Base-by-base conservation (phyloP, 2,329 filamentous ascomycete species). In the Beauveria brongniartii region DNA sequence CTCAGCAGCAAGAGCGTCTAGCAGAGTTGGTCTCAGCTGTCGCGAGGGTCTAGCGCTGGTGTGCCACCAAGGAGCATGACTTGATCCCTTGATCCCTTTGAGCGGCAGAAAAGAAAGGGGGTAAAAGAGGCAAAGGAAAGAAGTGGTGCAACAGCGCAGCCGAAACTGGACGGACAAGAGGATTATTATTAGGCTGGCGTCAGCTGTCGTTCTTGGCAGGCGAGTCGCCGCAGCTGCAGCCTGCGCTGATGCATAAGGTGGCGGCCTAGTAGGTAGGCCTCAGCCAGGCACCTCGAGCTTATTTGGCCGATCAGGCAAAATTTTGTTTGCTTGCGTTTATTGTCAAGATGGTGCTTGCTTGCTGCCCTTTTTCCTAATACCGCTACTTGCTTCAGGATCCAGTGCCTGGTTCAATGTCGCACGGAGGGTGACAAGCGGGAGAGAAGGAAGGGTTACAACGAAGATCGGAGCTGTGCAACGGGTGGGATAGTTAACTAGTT, bases 181-280 rank as follows among this genome's bases (percentile, higher is more conserved):
- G 24, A 56, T 43, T 20, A 44, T 26, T 44, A n/a, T 26, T 37
- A 40, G 22, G 55, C 26, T 47, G 34, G 37, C 40, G 57, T 53
- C 57, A 59, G 40, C 47, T 37, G 12, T 59, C 26, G n/a, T 20
- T 53, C 57, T 59, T 47, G 37, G 48, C 57, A 16, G 57, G 43
- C 37, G 56, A 52, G 47, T 52, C n/a, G 47, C 40, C 57, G 53
- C 57, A 44, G 48, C 26, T 24, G 40, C 40, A 59, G 48, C 24
- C 55, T 26, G 28, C 26, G 41, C 16, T 24, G 20, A 37, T 37
- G 14, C 34, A 5, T 37, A 5, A 34, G 30, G 30, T 34, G 16
- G 34, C 34, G 34, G 34, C 12, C 40, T 3, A 14, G 28, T 3
- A 30, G 28, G 28, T 9, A 30, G 47, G 46, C 34, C 34, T 34